Percentiles rank a stretch among this genome's conserved stretches.
Evolutionary conservation across 192 early-diverging fungal genomes (phyloP).

Genomic region (Backusella circina): DNA sequence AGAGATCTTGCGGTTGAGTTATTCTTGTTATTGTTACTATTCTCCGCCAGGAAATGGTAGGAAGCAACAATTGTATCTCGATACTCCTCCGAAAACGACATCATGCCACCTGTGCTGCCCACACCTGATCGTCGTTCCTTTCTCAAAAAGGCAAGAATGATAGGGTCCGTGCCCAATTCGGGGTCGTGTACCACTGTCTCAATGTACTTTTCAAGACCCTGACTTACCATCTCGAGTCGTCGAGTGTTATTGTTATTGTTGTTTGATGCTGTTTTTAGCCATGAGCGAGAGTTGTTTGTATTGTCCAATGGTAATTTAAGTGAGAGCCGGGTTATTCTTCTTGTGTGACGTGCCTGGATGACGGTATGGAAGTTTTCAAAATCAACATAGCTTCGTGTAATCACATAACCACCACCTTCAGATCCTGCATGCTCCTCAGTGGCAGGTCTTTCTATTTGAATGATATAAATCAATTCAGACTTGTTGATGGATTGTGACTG

Average conservation of each 20-base stretch:
- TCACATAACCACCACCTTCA: conserved; percentile 36
- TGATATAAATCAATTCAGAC: conserved; percentile 17
- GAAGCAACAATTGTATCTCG: not conserved
- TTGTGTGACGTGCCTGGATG: conserved; percentile 15
- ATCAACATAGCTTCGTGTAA: conserved; percentile 31
- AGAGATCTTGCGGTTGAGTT: not conserved
- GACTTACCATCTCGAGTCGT: not conserved
- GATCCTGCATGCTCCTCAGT: conserved; percentile 6
- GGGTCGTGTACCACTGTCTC: conserved; percentile 17
- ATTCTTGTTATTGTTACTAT: not conserved
- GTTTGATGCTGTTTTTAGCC: conserved; percentile 9
- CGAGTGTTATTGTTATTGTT: not conserved
- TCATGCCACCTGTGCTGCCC: not conserved
- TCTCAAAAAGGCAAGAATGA: conserved; percentile 24
- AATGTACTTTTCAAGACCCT: conserved; percentile 25
- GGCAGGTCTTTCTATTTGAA: conserved; percentile 35
- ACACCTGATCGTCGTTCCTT: conserved; percentile 23
- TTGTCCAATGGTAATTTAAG: conserved; percentile 26
- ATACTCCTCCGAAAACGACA: conserved; percentile 15
- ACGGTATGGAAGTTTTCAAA: conserved; percentile 29
- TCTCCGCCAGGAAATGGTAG: not conserved
- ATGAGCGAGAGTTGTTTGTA: not conserved
- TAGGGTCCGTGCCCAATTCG: conserved; percentile 24
- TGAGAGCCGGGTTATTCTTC: conserved; percentile 2
- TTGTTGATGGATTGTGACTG: not conserved